These are phyloP conservation scores for Salix udensis DNA, from an alignment of 345 rosid species.

Conservation along the genomic window DNA sequence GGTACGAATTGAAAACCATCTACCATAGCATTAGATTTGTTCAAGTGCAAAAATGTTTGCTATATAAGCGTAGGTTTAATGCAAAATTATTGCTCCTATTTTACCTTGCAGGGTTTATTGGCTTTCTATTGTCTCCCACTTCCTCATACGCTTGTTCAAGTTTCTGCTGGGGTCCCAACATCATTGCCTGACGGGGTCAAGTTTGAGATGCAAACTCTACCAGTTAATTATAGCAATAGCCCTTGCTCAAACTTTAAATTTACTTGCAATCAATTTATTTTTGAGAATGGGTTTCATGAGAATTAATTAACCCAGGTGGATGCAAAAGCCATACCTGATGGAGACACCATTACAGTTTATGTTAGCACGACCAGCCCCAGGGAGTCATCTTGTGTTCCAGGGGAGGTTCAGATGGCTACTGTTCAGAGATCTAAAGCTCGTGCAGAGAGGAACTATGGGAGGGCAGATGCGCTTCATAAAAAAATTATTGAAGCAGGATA, in stretches of 20 bases:
- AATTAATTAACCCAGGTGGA: slow-evolving; percentile 61
- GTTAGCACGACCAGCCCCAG: slow-evolving; percentile 52
- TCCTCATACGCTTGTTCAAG: slow-evolving; percentile 35
- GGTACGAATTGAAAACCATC: slow-evolving; percentile 34
- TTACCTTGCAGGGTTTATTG: slow-evolving; percentile 56
- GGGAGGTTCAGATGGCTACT: slow-evolving; percentile 52
- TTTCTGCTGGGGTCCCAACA: slow-evolving; percentile 37
- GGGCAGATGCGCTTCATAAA: slow-evolving; percentile 61
- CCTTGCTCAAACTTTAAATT: neutral
- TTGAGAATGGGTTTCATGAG: neutral
- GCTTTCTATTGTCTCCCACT: slow-evolving; percentile 75
- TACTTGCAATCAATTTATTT: neutral
- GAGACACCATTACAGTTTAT: slow-evolving; percentile 70
- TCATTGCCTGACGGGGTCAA: slow-evolving; percentile 47
- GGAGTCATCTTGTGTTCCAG: slow-evolving; percentile 61
- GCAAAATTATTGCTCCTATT: neutral
- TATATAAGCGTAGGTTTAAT: neutral
- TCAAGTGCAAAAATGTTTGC: neutral
- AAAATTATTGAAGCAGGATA: slow-evolving; percentile 63
- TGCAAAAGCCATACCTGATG: slow-evolving; percentile 68
- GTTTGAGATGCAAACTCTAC: slow-evolving; percentile 63
- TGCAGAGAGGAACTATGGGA: slow-evolving; percentile 45
- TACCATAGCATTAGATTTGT: neutral
- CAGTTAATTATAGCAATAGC: slow-evolving; percentile 39
- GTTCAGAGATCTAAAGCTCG: slow-evolving; percentile 57